These are phyloP conservation scores for Colletotrichum sp. DNA, from an alignment of 2,329 filamentous ascomycete species.

Conservation along the genomic window DNA sequence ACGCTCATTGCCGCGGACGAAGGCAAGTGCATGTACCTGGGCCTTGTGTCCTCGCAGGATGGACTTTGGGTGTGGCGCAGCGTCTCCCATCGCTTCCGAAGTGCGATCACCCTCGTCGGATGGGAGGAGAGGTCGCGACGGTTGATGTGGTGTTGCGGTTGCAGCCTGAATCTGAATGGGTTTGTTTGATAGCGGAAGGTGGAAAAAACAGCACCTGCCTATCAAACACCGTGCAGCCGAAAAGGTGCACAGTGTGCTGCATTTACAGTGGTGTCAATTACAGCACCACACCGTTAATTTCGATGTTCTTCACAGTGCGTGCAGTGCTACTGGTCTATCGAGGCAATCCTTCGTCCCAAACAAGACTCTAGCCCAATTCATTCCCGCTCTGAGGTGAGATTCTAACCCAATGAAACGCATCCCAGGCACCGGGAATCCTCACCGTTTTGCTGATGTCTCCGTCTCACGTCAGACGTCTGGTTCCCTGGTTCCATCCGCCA, in stretches of 20 bases:
- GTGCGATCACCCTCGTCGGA: not conserved
- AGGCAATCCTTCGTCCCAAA: not conserved
- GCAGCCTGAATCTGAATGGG: not conserved
- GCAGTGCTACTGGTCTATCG: not conserved
- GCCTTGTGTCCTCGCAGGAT: slow-evolving; percentile 86
- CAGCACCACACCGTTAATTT: not conserved
- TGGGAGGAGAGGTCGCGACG: not conserved
- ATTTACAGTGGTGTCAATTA: not conserved
- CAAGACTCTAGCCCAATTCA: not conserved
- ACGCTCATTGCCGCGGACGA: slow-evolving; percentile 75
- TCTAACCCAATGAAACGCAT: not conserved
- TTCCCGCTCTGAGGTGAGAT: not conserved
- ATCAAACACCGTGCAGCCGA: not conserved
- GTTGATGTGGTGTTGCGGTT: not conserved
- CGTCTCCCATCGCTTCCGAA: slow-evolving; percentile 26
- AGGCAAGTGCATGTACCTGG: slow-evolving; percentile 78
- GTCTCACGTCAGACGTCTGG: not conserved
- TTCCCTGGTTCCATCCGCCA: not conserved
- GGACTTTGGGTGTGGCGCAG: slow-evolving; percentile 51
- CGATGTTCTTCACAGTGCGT: not conserved
- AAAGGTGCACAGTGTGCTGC: not conserved
- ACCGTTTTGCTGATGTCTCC: not conserved
- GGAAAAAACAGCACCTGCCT: not conserved
- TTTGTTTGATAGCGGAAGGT: not conserved
- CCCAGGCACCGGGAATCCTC: not conserved